Conservation (phyloP, 306 rosid genomes). For the Glycine soja region DNA sequence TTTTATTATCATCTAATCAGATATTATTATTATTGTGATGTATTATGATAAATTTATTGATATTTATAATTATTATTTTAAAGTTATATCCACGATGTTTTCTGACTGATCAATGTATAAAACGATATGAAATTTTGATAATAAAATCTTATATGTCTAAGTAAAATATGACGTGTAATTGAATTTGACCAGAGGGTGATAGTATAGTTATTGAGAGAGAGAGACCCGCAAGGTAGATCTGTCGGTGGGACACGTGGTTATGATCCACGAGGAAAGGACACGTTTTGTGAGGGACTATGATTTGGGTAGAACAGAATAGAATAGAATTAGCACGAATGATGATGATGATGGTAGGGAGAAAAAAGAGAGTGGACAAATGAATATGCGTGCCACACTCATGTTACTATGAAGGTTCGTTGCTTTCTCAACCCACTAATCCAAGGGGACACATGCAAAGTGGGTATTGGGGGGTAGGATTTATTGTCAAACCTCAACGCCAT, state of each 20-base stretch:
- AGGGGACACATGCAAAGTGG: conserved; percentile 49
- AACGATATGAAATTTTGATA: too few relatives aligned
- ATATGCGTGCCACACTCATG: conserved; percentile 62
- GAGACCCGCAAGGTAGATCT: conserved; percentile 38
- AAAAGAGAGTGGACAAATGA: conserved; percentile 61
- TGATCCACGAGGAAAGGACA: conserved; percentile 59
- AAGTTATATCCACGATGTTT: too few relatives aligned
- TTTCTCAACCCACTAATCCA: conserved; percentile 55
- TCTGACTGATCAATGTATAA: too few relatives aligned
- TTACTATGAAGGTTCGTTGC: conserved; percentile 58
- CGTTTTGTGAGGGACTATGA: conserved; percentile 44
- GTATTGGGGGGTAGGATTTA: conserved; percentile 33
- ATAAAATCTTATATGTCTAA: too few relatives aligned
- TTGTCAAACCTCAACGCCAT: background rate
- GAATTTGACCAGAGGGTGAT: background rate
- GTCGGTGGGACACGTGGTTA: conserved; percentile 73
- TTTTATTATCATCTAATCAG: too few relatives aligned
- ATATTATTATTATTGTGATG: too few relatives aligned
- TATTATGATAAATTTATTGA: too few relatives aligned
- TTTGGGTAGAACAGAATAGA: conserved; percentile 41
- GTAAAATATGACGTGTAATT: background rate
- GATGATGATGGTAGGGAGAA: conserved; percentile 45
- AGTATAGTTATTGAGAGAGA: too few relatives aligned
- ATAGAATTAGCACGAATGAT: conserved; percentile 52
- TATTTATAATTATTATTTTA: too few relatives aligned